These are phyloP conservation scores for Fusarium solani-melongenae DNA, from an alignment of 2,329 filamentous ascomycete species.

Conservation along the genomic window DNA sequence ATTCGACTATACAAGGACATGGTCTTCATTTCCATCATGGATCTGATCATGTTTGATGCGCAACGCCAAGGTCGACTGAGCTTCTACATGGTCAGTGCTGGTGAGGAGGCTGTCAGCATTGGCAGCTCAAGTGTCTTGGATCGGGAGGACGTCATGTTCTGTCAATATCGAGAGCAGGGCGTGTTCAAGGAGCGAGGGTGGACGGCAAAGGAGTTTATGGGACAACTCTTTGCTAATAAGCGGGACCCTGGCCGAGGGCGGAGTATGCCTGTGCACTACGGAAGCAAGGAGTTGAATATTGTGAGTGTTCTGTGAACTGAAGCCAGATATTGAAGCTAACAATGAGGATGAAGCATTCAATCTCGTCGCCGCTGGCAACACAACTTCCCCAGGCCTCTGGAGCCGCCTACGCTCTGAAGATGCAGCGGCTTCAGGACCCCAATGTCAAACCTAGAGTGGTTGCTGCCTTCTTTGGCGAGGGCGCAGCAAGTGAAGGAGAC, in stretches of 20 bases:
- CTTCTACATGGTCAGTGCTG: slow-evolving; percentile 98
- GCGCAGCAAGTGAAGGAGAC: slow-evolving; percentile 89
- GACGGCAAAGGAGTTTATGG: slow-evolving; percentile 90
- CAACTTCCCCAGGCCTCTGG: slow-evolving; percentile 91
- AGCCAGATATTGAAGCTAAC: slow-evolving; percentile 8
- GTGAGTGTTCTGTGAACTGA: slow-evolving; percentile 60
- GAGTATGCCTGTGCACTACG: slow-evolving; percentile 99
- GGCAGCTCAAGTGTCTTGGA: slow-evolving; percentile 86
- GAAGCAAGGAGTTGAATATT: slow-evolving; percentile 84
- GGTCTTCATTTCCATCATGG: slow-evolving; percentile 84
- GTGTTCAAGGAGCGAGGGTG: slow-evolving; percentile 92
- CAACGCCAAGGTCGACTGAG: slow-evolving; percentile 93
- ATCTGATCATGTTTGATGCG: slow-evolving; percentile 97
- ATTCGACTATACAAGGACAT: slow-evolving; percentile 73
- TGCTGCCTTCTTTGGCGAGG: slow-evolving; percentile 90
- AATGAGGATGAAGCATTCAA: slow-evolving; percentile 71
- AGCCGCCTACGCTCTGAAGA: slow-evolving; percentile 87
- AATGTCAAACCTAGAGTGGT: slow-evolving; percentile 75
- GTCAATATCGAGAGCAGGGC: slow-evolving; percentile 93
- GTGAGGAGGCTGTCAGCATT: slow-evolving; percentile 93
- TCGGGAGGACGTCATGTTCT: slow-evolving; percentile 90
- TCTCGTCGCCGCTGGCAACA: slow-evolving; percentile 84
- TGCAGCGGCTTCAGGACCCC: slow-evolving; percentile 80
- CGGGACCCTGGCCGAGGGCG: slow-evolving; percentile 84
- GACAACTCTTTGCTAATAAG: slow-evolving; percentile 88